Conservation (phyloP, 371 early-diverging fungal genomes). For the Fennellomyces sp. region DNA sequence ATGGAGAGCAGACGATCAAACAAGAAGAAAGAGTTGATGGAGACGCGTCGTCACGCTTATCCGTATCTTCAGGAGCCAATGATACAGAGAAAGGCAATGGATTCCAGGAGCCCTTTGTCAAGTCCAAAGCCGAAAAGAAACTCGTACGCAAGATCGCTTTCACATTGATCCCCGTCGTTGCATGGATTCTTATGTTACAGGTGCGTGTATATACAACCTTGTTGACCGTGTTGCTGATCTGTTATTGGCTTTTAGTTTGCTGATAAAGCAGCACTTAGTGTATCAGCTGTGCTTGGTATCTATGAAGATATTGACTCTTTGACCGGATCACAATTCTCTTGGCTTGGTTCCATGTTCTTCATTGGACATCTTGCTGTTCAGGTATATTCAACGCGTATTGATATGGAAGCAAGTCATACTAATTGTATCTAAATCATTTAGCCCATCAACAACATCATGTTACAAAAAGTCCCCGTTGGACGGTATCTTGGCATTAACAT, state of each 20-base stretch:
- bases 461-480: constrained; percentile 29
- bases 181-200: constrained; percentile 12
- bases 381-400: too few relatives aligned
- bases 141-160: constrained; percentile 17
- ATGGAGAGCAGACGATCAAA: background rate
- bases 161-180: constrained; percentile 18
- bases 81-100: background rate
- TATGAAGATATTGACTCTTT: constrained; percentile 14
- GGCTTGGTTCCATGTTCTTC: constrained; percentile 19
- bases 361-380: constrained; percentile 17
- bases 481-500: constrained; percentile 21
- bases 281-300: constrained; percentile 13
- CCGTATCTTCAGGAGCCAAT: background rate
- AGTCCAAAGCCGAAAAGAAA: constrained; percentile 10
- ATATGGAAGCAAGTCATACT: too few relatives aligned
- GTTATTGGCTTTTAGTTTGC: constrained; percentile 1
- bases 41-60: background rate
- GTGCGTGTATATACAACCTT: background rate
- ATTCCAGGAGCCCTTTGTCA: constrained; percentile 1
- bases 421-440: too few relatives aligned
- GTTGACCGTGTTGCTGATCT: background rate
- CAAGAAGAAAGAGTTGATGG: background rate
- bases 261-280: constrained; percentile 13
- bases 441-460: constrained; percentile 30
- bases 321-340: constrained; percentile 14